phyloP scores from a whole-genome alignment of 768 basidiomycete species.

The Hemileccinum rubropunctum region DNA sequence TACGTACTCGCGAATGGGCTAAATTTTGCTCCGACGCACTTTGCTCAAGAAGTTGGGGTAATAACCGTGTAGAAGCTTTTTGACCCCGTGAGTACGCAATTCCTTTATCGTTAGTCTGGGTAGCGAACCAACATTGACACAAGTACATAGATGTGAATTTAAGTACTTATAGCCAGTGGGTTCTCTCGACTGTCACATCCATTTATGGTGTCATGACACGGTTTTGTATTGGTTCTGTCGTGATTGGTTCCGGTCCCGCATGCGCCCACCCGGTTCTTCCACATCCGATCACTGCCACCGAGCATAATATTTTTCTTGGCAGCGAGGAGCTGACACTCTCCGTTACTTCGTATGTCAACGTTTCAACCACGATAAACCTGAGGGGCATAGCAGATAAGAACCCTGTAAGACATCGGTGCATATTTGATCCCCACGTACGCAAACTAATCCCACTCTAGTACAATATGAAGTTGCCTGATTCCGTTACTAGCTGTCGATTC shows the following conservation, averaged over 20 bases:
- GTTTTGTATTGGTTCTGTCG: neutral
- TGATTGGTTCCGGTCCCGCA: neutral
- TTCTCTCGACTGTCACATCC: neutral
- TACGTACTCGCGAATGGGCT: too few species aligned
- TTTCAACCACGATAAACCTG: neutral
- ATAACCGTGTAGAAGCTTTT: too few species aligned
- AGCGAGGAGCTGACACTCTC: too few species aligned
- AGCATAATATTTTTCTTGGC: neutral
- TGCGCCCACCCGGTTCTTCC: neutral
- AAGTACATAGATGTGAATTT: neutral
- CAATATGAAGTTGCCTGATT: neutral
- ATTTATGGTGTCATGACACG: neutral
- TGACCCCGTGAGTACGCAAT: too few species aligned
- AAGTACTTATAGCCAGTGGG: neutral
- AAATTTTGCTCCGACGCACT: too few species aligned
- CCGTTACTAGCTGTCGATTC: neutral
- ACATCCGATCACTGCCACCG: neutral
- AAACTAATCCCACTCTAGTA: neutral
- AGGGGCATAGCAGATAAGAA: neutral
- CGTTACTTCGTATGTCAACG: too few species aligned
- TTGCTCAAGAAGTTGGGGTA: too few species aligned
- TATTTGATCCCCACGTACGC: neutral
- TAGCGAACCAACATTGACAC: too few species aligned
- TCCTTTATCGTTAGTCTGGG: too few species aligned
- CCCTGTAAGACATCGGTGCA: neutral